phyloP scores from a whole-genome alignment of 208 protist species.

The Lotmaria passim region DNA sequence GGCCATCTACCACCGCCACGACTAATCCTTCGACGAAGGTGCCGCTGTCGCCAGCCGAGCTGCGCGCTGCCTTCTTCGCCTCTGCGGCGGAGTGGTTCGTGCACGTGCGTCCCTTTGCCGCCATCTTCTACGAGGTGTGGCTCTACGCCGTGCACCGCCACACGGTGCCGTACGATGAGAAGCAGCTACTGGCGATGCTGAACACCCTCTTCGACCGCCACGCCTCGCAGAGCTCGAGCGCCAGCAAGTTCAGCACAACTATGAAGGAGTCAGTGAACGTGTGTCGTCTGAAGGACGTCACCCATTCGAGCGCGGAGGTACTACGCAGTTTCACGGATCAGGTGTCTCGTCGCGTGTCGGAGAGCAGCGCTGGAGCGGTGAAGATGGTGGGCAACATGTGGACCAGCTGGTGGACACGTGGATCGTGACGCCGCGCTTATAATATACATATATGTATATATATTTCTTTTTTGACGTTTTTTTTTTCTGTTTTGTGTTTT shows the following conservation, averaged over 20 bases:
- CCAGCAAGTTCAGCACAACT: conserved; percentile 45
- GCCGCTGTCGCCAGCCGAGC: conserved; percentile 21
- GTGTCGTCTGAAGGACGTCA: conserved; percentile 63
- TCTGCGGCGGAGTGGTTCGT: conserved; percentile 78
- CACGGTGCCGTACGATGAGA: conserved; percentile 37
- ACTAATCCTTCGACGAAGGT: not conserved
- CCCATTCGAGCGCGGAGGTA: conserved; percentile 45
- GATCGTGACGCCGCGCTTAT: not conserved
- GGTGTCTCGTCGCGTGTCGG: conserved; percentile 35
- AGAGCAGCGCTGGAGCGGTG: conserved; percentile 32
- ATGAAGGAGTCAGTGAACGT: conserved; percentile 60
- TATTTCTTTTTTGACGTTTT: not conserved
- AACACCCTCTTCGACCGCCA: conserved; percentile 61
- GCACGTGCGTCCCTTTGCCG: conserved; percentile 57
- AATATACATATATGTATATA: not conserved
- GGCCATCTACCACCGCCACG: not conserved
- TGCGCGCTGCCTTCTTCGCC: conserved; percentile 56
- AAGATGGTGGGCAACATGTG: conserved; percentile 37
- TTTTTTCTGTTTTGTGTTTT: not conserved
- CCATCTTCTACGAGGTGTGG: conserved; percentile 66
- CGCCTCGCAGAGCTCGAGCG: conserved; percentile 36
- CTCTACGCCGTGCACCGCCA: conserved; percentile 61
- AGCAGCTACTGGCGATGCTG: conserved; percentile 39
- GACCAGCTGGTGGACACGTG: conserved; percentile 30
- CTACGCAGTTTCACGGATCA: conserved; percentile 43